Percentiles rank a stretch among this genome's conserved stretches.
Conservation (phyloP, 306 rosid species). For the Trifolium dubium region DNA sequence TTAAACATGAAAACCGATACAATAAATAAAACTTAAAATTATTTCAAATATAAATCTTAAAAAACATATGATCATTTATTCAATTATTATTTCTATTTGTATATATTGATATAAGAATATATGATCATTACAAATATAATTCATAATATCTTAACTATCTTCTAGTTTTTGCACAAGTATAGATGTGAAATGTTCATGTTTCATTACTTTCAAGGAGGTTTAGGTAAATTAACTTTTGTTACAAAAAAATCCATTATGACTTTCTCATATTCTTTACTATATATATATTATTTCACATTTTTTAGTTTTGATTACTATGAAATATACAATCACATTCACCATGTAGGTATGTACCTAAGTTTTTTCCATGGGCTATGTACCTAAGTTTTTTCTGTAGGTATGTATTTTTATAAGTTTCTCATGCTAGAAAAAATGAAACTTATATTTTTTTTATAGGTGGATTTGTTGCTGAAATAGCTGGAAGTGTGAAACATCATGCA, state of each 20-base stretch:
- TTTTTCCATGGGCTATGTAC: too few species aligned
- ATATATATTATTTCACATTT: neutral
- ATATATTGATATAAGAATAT: too few species aligned
- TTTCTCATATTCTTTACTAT: too few species aligned
- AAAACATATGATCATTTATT: neutral
- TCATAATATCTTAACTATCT: neutral
- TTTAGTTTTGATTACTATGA: neutral
- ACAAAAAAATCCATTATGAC: too few species aligned
- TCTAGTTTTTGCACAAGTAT: neutral
- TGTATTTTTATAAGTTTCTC: neutral
- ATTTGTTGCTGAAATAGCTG: constrained; percentile 51
- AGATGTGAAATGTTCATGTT: neutral
- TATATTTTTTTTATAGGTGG: constrained; percentile 44
- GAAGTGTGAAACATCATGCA: constrained; percentile 49
- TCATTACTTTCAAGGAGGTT: neutral
- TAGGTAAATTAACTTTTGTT: too few species aligned
- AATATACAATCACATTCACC: neutral
- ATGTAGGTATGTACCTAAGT: neutral
- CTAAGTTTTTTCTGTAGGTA: neutral
- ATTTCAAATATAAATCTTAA: neutral
- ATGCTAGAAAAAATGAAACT: constrained; percentile 14
- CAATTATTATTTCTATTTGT: neutral
- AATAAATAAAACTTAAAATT: neutral
- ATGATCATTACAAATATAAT: neutral
- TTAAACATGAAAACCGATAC: neutral